Evolutionary conservation across 352 stramenopile species (phyloP).

Genomic region (Globisporangium cederbergense): DNA sequence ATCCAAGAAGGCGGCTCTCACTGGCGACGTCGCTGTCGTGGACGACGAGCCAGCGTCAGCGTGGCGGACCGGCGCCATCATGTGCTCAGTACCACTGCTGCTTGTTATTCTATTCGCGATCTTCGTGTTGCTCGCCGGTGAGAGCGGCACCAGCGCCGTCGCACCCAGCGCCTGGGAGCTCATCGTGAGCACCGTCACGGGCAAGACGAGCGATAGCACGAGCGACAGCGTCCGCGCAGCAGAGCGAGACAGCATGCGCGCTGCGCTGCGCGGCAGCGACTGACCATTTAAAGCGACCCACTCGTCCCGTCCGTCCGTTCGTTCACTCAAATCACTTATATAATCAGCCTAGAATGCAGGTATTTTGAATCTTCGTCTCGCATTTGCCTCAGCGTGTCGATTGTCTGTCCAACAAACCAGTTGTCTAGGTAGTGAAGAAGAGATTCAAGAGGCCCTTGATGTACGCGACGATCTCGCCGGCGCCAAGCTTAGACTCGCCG

Average conservation of each 20-base stretch:
- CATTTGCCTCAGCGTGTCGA: background rate
- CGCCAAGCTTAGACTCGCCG: slow-evolving; percentile 97
- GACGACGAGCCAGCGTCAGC: slow-evolving; percentile 34
- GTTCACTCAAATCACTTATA: slow-evolving; percentile 11
- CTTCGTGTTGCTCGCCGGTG: slow-evolving; percentile 47
- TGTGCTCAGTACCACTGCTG: slow-evolving; percentile 68
- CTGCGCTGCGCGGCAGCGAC: slow-evolving; percentile 13
- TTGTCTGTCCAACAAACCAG: background rate
- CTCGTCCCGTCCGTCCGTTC: background rate
- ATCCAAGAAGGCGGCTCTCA: slow-evolving; percentile 10
- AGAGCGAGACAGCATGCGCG: slow-evolving; percentile 1
- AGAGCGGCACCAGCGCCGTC: slow-evolving; percentile 14
- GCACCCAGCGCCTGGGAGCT: slow-evolving; percentile 15
- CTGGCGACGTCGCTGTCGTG: background rate
- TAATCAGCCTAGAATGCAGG: slow-evolving; percentile 14
- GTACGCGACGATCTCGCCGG: slow-evolving; percentile 97
- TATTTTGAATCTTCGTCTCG: slow-evolving; percentile 13
- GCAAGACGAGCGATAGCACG: slow-evolving; percentile 15
- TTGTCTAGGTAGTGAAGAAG: slow-evolving; percentile 92
- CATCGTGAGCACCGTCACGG: slow-evolving; percentile 14
- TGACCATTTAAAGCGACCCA: background rate
- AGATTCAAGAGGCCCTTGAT: slow-evolving; percentile 94
- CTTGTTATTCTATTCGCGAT: slow-evolving; percentile 57
- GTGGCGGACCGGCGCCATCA: slow-evolving; percentile 55
- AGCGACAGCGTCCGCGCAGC: slow-evolving; percentile 6